Conservation (phyloP, 1,284 basidiomycete species). For the Pseudozyma tsukubaensis region DNA sequence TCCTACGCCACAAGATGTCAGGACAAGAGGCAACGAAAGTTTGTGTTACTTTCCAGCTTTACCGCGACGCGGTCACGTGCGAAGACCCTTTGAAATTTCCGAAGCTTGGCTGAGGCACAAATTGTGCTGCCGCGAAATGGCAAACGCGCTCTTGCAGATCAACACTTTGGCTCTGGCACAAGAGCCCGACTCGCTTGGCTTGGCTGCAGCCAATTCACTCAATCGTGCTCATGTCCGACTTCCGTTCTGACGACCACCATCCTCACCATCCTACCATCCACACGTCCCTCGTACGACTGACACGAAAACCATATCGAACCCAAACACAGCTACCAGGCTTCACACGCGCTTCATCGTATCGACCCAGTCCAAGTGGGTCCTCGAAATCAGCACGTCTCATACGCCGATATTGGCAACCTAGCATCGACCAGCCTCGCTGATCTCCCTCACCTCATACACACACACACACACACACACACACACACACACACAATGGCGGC, state of each 20-base stretch:
- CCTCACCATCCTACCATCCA: not conserved
- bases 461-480: not conserved
- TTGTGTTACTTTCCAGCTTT: constrained; percentile 28
- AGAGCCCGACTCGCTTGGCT: too few relatives aligned
- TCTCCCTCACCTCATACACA: too few relatives aligned
- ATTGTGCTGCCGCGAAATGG: not conserved
- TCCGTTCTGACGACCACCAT: constrained; percentile 9
- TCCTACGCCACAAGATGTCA: too few relatives aligned
- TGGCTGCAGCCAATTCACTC: not conserved
- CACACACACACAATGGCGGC: constrained; percentile 18
- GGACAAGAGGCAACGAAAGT: not conserved
- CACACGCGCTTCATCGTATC: too few relatives aligned
- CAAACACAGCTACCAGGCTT: too few relatives aligned
- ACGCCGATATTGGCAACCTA: too few relatives aligned
- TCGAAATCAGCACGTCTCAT: too few relatives aligned
- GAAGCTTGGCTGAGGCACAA: constrained; percentile 1
- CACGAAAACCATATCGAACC: too few relatives aligned
- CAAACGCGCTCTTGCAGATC: constrained; percentile 21
- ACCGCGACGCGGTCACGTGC: constrained; percentile 47
- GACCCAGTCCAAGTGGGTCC: too few relatives aligned
- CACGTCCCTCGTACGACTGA: too few relatives aligned
- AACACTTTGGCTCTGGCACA: constrained; percentile 11
- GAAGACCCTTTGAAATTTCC: not conserved
- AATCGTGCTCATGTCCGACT: not conserved
- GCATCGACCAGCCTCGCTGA: too few relatives aligned